Conservation (phyloP, 768 basidiomycete species). For the Tricholomella constricta region DNA sequence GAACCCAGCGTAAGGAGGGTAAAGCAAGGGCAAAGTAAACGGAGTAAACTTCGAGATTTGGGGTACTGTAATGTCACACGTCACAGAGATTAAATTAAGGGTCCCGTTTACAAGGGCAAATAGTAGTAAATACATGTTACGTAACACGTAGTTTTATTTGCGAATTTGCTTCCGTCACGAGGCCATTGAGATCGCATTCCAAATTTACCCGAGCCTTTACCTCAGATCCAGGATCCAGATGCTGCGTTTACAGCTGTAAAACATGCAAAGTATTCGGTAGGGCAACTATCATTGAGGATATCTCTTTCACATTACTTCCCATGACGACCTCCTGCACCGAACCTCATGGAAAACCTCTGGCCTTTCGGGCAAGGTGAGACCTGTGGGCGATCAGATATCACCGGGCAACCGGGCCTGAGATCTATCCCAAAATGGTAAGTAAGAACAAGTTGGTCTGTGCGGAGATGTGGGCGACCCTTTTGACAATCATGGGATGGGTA, state of each 20-base stretch:
- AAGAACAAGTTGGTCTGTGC: conserved; percentile 17
- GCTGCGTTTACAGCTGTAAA: not conserved
- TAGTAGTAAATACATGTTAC: conserved; percentile 1
- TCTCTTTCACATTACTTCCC: not conserved
- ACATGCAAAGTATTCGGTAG: too few species aligned
- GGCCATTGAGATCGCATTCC: conserved; percentile 8
- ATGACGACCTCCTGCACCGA: not conserved
- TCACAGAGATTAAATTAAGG: conserved; percentile 18
- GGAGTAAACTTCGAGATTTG: conserved; percentile 4
- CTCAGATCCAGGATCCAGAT: not conserved
- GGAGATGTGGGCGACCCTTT: conserved; percentile 20
- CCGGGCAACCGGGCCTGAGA: conserved; percentile 20
- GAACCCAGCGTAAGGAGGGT: not conserved
- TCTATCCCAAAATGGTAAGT: conserved; percentile 20
- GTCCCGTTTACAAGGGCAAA: conserved; percentile 6
- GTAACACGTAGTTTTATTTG: not conserved
- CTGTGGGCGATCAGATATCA: conserved; percentile 20
- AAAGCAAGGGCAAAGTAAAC: not conserved
- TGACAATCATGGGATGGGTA: conserved; percentile 22
- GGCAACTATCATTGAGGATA: too few species aligned
- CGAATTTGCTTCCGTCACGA: conserved; percentile 20
- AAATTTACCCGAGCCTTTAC: conserved; percentile 5
- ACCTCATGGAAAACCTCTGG: conserved; percentile 10
- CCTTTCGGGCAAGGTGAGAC: conserved; percentile 21
- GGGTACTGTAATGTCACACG: conserved; percentile 10